These are phyloP conservation scores for Cladobotryum protrusum DNA, from an alignment of 2,329 filamentous ascomycete genomes.

Conservation along the genomic window DNA sequence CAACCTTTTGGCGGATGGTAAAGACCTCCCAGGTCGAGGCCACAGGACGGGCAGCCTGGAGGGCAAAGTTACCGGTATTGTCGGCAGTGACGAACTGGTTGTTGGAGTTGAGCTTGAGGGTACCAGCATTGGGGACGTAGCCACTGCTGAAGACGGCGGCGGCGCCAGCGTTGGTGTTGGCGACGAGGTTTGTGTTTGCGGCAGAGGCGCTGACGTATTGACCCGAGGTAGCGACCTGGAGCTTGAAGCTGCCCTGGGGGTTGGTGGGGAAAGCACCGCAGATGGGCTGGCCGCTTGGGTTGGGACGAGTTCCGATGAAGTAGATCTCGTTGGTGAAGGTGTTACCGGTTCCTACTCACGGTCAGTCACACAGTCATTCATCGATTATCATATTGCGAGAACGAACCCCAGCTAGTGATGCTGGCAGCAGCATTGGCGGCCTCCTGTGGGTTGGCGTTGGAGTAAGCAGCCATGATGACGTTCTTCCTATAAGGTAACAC, in stretches of 20 bases:
- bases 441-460: constrained; percentile 18
- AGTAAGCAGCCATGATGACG: constrained; percentile 18
- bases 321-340: constrained; percentile 19
- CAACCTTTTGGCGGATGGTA: constrained; percentile 17
- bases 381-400: background rate
- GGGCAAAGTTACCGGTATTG: constrained; percentile 13
- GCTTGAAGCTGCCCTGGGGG: constrained; percentile 18
- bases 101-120: constrained; percentile 11
- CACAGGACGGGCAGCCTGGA: constrained; percentile 13
- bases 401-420: constrained; percentile 18
- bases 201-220: constrained; percentile 14
- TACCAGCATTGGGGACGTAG: constrained; percentile 18
- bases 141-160: constrained; percentile 15
- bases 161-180: constrained; percentile 8
- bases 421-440: constrained; percentile 18
- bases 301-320: constrained; percentile 20
- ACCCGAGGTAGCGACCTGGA: constrained; percentile 14
- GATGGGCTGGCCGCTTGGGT: constrained; percentile 17
- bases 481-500: constrained; percentile 13
- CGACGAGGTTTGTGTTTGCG: constrained; percentile 14
- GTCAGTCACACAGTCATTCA: background rate
- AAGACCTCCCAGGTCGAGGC: constrained; percentile 18
- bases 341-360: constrained; percentile 15
- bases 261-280: constrained; percentile 18
- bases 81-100: constrained; percentile 17